A percentile compares a stretch with the other conserved stretches of the same genome.
phyloP scores from a whole-genome alignment of 345 rosid species.

The Theobroma cacao region DNA sequence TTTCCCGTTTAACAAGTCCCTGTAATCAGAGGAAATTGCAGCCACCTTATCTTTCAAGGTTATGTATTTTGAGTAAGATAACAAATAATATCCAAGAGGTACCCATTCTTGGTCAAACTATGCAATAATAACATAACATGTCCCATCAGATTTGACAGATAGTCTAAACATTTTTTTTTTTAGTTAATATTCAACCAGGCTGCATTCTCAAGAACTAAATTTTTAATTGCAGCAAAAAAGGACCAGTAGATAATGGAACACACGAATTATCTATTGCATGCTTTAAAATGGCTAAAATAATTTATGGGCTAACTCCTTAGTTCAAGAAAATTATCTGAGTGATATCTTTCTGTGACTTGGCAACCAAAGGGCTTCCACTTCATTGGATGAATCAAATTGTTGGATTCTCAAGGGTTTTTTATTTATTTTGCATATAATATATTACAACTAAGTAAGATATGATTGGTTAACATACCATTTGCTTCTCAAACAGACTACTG shows the following conservation, averaged over 20 bases:
- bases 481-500: slow-evolving; percentile 86
- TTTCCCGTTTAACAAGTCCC: slow-evolving; percentile 93
- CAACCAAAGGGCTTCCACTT: neutral
- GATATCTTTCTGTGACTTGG: neutral
- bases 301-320: neutral
- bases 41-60: slow-evolving; percentile 14
- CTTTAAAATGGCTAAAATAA: neutral
- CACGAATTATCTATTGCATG: neutral
- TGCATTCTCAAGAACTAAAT: neutral
- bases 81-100: neutral
- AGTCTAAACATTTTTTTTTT: neutral
- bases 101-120: neutral
- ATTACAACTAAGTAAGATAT: neutral
- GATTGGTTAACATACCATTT: slow-evolving; percentile 55
- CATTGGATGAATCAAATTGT: neutral
- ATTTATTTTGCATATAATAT: neutral
- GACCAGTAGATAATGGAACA: neutral
- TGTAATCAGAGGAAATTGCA: slow-evolving; percentile 27
- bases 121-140: neutral
- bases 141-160: neutral
- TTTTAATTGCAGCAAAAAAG: neutral
- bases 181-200: slow-evolving; percentile 4
- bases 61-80: neutral
- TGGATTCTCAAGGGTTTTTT: neutral
- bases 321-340: neutral